Evolutionary conservation across 1,284 basidiomycete species (phyloP), one percentile per base, ranked within the genome.

Genomic region (Trichosporon sp.): DNA sequence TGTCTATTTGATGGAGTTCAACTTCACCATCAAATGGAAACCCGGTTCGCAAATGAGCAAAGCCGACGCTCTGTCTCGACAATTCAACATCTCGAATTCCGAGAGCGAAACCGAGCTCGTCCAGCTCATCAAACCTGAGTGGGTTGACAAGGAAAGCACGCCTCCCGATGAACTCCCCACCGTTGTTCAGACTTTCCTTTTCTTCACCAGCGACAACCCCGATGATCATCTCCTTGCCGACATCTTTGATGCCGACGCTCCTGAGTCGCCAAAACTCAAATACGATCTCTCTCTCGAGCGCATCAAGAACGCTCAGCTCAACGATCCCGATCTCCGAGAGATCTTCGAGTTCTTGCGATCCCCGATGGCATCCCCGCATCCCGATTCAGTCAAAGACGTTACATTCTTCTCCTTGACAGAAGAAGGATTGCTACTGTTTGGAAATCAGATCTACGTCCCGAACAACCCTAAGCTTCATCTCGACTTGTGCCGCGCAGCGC

Each of bases 11-110:
- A 59, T 74, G 0, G 56, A 78, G 11, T 84, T 74, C 64, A 64
- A 83, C 52, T 82, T 82, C 65, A 59, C 31, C 0, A 70, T 85
- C 3, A 58, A 72, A 1, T 81, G 83, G 59, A 68, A 72, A 10
- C 78, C 82, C 0, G 82, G 83, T 6, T 67, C 65, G 9, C 54
- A 61, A 5, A 79, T 78, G 59, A 64, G 65, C 0, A 74, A 77
- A 37, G 66, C 81, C 0, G 81, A 85, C 62, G 69, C 79, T 0
- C 71, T 85, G 0, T 64, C 33, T 58, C 62, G n/a, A 37, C 62
- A 44, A 19, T 44, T 8, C n/a, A 19, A 44, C 40, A 44, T 44
- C n/a, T 5, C n/a, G n/a, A 21, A 16, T 4, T 21, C 10, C 4
- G 40, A 44, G 13, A 21, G 3, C 6, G 40, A 44, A 21, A 21